Evolutionary conservation across 768 basidiomycete species (phyloP), one percentile per base, ranked within the genome.

Genomic region (Russula sp.): DNA sequence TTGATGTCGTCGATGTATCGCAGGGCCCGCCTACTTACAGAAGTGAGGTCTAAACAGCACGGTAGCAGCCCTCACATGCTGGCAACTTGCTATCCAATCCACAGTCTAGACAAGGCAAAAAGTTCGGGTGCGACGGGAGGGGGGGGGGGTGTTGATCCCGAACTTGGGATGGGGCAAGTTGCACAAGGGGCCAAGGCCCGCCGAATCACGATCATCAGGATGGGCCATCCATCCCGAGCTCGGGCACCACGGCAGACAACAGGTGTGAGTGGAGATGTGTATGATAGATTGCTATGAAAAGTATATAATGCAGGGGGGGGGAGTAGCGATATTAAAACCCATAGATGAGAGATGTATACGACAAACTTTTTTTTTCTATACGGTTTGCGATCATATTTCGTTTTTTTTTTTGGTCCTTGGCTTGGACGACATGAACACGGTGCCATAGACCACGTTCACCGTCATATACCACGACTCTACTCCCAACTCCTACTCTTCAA

Each of bases 401-500:
- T n/a, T 29, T 38, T 38, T 13, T 38, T 10, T 29, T 29, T 29
- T 29, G 25, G 25, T 29, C 3, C 25, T 29, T 29, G 25, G 25
- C 25, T 29, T 29, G 25, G 3, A 29, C 25, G 25, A 29, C 25
- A 29, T 29, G 3, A 3, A 35, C 50, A 6, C 50, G 1, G 36
- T 18, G 20, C 32, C 32, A 36, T 18, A 51, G 18, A 7, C 11
- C n/a, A 5, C 14, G 16, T 10, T 22, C 34, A 7, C 48, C 9
- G 16, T 0, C 18, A 6, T 20, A 8, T n/a, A 6, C 50, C 7
- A 11, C 20, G n/a, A n/a, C 20, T 29, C 7, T 1, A n/a, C 3
- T 7, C 39, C 20, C 46, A 25, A n/a, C 45, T 38, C 51, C 51
- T 55, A 97, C 79, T 97, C 95, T 73, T 88, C 82, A 70, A 98